These are phyloP conservation scores for Platanthera zijinensis DNA, from an alignment of 106 monocot genomes.

Conservation along the genomic window DNA sequence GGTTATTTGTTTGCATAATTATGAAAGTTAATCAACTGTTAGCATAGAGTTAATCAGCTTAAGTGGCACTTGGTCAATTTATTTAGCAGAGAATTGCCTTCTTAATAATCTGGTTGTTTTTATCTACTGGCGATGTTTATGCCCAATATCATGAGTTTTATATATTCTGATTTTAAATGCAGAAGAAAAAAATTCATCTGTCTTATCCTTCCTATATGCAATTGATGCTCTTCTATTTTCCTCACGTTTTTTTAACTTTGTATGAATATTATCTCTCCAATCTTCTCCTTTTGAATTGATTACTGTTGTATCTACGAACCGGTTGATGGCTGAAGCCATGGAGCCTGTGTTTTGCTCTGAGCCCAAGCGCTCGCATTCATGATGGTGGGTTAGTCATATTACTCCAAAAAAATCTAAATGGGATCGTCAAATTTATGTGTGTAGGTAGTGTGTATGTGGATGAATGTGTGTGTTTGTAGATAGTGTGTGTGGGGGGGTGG, in stretches of 20 bases:
- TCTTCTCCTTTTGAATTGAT: background rate
- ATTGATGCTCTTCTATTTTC: background rate
- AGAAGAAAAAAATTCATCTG: background rate
- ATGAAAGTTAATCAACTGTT: background rate
- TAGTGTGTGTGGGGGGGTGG: too few relatives aligned
- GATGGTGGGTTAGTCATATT: constrained; percentile 59
- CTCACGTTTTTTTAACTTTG: background rate
- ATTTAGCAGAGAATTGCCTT: too few relatives aligned
- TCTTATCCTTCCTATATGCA: background rate
- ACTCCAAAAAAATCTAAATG: constrained; percentile 48
- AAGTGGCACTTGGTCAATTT: background rate
- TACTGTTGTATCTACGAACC: background rate
- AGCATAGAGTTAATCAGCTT: background rate
- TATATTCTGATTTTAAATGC: background rate
- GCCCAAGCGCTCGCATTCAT: constrained; percentile 27
- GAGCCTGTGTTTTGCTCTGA: constrained; percentile 3
- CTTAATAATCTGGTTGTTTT: background rate
- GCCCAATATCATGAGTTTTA: too few relatives aligned
- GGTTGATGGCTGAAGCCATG: constrained; percentile 4
- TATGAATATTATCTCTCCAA: background rate
- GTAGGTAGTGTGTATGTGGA: too few relatives aligned
- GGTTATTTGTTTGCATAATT: background rate
- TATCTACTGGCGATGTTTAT: background rate
- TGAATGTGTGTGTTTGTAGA: too few relatives aligned
- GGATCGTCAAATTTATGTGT: background rate